Evolutionary conservation across 805 yeast genomes (phyloP).

Genomic region (Suhomyces vadensis): DNA sequence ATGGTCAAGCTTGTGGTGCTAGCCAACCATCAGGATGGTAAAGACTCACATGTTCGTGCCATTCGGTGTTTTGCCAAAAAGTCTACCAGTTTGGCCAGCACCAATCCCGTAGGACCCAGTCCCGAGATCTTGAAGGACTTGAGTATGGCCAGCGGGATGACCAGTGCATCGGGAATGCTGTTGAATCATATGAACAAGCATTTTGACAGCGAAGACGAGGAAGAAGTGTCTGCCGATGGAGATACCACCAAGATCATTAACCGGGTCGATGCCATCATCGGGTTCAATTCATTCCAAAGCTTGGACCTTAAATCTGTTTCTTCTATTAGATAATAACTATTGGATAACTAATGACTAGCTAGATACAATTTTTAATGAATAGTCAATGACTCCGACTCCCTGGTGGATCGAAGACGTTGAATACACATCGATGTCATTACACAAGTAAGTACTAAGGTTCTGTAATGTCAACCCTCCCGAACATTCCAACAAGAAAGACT

Average conservation of each 20-base stretch:
- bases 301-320: conserved; percentile 38
- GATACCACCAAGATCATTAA: conserved; percentile 27
- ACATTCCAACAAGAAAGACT: conserved; percentile 75
- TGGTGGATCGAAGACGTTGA: conserved; percentile 91
- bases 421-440: conserved; percentile 83
- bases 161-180: conserved; percentile 31
- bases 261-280: conserved; percentile 40
- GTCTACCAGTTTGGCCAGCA: conserved; percentile 9
- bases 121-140: conserved; percentile 12
- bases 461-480: conserved; percentile 83
- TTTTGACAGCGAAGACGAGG: conserved; percentile 10
- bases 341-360: neutral
- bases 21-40: conserved; percentile 92
- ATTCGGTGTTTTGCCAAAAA: conserved; percentile 55
- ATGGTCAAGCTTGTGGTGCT: conserved; percentile 60
- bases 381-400: conserved; percentile 82
- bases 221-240: conserved; percentile 17
- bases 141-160: conserved; percentile 27
- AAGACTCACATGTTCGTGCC: conserved; percentile 87
- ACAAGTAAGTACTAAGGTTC: conserved; percentile 64
- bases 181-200: conserved; percentile 16
- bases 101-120: neutral
- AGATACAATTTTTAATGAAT: conserved; percentile 66
- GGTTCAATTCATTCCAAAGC: conserved; percentile 44
- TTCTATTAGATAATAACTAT: conserved; percentile 30